These are phyloP conservation scores for Candida nonsorbophila DNA, from an alignment of 805 yeast genomes.

Conservation along the genomic window DNA sequence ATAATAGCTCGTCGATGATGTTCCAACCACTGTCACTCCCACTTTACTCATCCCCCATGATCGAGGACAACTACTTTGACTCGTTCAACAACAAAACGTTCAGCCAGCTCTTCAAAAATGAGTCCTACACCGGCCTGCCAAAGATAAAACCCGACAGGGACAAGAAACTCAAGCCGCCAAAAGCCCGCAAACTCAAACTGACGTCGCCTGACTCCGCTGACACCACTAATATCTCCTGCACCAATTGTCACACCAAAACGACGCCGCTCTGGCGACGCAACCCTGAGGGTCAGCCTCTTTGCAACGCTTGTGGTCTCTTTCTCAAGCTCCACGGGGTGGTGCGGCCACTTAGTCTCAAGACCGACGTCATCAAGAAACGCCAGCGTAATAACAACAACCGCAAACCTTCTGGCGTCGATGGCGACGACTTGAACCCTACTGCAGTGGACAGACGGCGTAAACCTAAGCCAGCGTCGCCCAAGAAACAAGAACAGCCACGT, in stretches of 20 bases:
- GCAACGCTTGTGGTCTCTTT: constrained; percentile 95
- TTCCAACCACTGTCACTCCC: too few relatives aligned
- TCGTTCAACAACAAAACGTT: too few relatives aligned
- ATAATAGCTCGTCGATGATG: too few relatives aligned
- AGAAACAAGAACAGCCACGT: constrained; percentile 8
- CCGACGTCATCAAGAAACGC: constrained; percentile 89
- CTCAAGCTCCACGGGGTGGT: constrained; percentile 93
- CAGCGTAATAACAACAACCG: constrained; percentile 48
- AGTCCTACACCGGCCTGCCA: too few relatives aligned
- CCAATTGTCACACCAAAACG: constrained; percentile 86
- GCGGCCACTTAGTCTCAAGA: constrained; percentile 82
- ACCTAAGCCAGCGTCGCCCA: background rate
- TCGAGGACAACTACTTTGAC: too few relatives aligned
- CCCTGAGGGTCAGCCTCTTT: constrained; percentile 86
- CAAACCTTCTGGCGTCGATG: constrained; percentile 31
- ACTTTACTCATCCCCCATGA: too few relatives aligned
- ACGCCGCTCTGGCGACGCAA: constrained; percentile 96
- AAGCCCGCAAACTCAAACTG: too few relatives aligned
- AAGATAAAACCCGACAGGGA: too few relatives aligned
- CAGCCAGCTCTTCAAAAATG: too few relatives aligned
- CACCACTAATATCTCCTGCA: constrained; percentile 43
- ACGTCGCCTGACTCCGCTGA: too few relatives aligned
- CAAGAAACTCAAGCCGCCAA: too few relatives aligned
- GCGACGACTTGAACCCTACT: constrained; percentile 47
- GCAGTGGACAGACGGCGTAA: too few relatives aligned